A percentile compares a stretch with the other conserved stretches of the same genome.
phyloP scores from a whole-genome alignment of 192 early-diverging fungal genomes.

The Backusella morwellensis region DNA sequence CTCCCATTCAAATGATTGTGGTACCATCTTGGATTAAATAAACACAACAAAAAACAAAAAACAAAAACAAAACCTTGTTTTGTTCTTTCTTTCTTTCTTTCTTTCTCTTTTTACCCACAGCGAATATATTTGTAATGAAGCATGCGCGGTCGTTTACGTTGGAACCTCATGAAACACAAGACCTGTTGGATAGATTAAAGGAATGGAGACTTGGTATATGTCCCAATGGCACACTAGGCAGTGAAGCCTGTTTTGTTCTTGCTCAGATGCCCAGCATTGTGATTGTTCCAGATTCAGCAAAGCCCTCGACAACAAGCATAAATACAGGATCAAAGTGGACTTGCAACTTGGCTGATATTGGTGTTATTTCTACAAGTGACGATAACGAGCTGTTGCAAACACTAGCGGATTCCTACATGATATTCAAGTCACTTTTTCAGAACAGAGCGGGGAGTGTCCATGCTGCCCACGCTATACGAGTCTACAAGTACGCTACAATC shows the following conservation, averaged over 20 bases:
- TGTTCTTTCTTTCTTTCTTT: not conserved
- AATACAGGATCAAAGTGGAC: conserved; percentile 11
- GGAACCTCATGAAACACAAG: not conserved
- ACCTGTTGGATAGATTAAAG: not conserved
- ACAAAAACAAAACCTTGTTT: too few relatives aligned
- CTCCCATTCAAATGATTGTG: too few relatives aligned
- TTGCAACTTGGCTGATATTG: not conserved
- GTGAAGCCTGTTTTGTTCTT: conserved; percentile 16
- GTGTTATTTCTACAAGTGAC: not conserved
- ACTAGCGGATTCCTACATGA: conserved; percentile 4
- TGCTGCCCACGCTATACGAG: not conserved
- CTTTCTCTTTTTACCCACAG: not conserved
- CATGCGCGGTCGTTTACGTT: not conserved
- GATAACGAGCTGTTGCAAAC: not conserved
- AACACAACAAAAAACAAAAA: too few relatives aligned
- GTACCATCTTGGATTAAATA: too few relatives aligned
- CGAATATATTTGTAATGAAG: not conserved
- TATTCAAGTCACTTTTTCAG: conserved; percentile 9
- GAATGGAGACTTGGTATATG: conserved; percentile 13
- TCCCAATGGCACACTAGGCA: not conserved
- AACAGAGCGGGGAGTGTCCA: not conserved
- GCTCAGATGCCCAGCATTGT: conserved; percentile 3
- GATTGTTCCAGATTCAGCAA: not conserved
- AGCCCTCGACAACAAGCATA: not conserved
- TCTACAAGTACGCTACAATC: not conserved